Base-by-base conservation (phyloP, 305 asterid species). In the Fraxinus floribunda region DNA sequence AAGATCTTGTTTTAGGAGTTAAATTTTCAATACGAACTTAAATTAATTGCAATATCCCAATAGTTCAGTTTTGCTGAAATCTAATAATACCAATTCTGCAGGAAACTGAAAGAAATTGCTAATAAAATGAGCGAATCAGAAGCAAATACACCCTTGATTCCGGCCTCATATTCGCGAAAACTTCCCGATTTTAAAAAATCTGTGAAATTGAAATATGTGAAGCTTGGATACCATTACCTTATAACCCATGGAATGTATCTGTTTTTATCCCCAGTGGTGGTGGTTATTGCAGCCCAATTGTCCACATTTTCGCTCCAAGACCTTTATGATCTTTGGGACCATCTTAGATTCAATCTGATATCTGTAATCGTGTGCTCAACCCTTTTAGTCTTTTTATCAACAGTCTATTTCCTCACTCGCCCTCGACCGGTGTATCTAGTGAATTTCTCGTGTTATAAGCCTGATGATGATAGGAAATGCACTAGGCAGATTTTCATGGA, bases 351-450 rank as follows among this genome's bases (percentile, higher is more conserved):
- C 75, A 84, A 84, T 80, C 84, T 84, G 60, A 66, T 84, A 26
- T 84, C 78, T 10, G 86, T 84, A 5, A 57, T 84, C 71, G 38
- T 84, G 39, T 80, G 86, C 39, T 84, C 86, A 29, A 84, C 84
- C 46, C 86, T 84, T 7, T 64, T 84, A 15, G 86, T 84, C 20
- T 84, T 84, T 72, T 35, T 84, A 35, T 80, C 84, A 6, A 84
- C 86, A 74, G 62, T 84, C 29, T 84, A 84, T 52, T 84, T 84
- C 39, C 81, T 84, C 79, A 80, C 87, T 30, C 77, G 84, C 20
- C 85, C 87, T 36, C 76, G 84, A 66, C 87, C 87, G 5, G 82
- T 84, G 46, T 84, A 84, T 55, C 87, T 84, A 36, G 84, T 84
- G 78, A 34, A 84, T 32, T 84, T 80, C 82, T 84, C 87, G 13